Conservation (phyloP, 2,329 filamentous ascomycete species). For the Penicillium polonicum region DNA sequence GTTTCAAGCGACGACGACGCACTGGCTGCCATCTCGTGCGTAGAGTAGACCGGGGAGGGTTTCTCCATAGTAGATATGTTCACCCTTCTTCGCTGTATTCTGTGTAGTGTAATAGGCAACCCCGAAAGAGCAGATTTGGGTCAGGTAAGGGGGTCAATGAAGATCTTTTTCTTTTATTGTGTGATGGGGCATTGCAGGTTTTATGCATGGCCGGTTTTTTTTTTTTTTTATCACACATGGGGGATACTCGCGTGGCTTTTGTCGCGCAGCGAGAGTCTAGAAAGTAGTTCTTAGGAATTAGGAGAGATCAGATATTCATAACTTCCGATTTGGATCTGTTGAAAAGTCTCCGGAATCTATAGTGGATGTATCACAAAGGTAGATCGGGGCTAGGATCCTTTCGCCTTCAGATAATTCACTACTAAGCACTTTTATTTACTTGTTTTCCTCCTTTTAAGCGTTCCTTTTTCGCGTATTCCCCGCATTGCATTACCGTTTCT, state of each 20-base stretch:
- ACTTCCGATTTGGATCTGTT: neutral
- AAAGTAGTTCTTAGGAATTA: neutral
- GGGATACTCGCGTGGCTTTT: slow-evolving; percentile 18
- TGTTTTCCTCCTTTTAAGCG: neutral
- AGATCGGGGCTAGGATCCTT: neutral
- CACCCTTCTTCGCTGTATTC: neutral
- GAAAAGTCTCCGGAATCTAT: neutral
- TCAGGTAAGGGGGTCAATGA: neutral
- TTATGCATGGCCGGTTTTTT: slow-evolving; percentile 15
- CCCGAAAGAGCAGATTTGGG: neutral
- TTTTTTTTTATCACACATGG: slow-evolving; percentile 4
- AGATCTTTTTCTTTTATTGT: neutral
- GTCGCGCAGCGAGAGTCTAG: neutral
- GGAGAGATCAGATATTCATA: neutral
- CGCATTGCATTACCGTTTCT: neutral
- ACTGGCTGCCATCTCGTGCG: slow-evolving; percentile 12
- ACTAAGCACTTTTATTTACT: neutral
- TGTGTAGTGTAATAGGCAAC: neutral
- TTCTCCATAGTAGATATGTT: slow-evolving; percentile 15
- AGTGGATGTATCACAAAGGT: slow-evolving; percentile 3
- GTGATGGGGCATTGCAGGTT: slow-evolving; percentile 8
- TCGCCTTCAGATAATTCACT: neutral
- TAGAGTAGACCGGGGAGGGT: neutral
- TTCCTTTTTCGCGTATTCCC: neutral
- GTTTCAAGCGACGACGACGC: slow-evolving; percentile 10